These are phyloP conservation scores for Euphorbia pulcherrima DNA, from an alignment of 345 rosid species.

Conservation along the genomic window DNA sequence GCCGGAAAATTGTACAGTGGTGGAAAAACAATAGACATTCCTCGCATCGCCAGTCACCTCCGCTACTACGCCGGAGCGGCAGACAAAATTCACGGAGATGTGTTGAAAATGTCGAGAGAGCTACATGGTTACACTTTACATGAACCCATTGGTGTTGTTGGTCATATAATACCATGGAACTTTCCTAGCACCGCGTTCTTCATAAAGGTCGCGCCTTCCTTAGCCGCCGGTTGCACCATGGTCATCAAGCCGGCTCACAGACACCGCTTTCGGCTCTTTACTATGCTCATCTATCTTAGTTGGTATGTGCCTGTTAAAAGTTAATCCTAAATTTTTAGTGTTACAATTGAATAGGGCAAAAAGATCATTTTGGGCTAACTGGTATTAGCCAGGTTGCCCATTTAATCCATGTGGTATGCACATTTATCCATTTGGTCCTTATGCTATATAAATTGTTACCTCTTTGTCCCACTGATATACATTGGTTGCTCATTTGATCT, in stretches of 20 bases:
- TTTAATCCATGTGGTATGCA: too few species aligned
- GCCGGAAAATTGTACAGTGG: conserved; percentile 52
- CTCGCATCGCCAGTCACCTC: conserved; percentile 26
- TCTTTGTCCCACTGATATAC: too few species aligned
- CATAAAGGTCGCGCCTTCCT: conserved; percentile 58
- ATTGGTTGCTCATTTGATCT: too few species aligned
- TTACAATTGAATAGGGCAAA: too few species aligned
- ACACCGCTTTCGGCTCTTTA: conserved; percentile 83
- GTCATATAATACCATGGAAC: conserved; percentile 87
- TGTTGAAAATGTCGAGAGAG: conserved; percentile 49
- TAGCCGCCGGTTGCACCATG: conserved; percentile 90
- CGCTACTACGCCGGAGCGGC: conserved; percentile 89
- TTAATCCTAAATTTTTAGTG: too few species aligned
- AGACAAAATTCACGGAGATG: conserved; percentile 81
- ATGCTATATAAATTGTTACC: too few species aligned
- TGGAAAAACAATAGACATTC: conserved; percentile 53
- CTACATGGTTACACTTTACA: conserved; percentile 67
- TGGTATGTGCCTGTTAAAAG: conserved; percentile 17
- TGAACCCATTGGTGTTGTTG: conserved; percentile 84
- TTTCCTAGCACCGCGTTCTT: conserved; percentile 62
- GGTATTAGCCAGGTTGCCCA: too few species aligned
- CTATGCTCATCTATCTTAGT: conserved; percentile 57
- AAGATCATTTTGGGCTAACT: too few species aligned
- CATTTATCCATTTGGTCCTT: too few species aligned
- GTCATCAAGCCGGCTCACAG: conserved; percentile 85